Evolutionary conservation across 495 filamentous ascomycete species (phyloP), one percentile per base, ranked within the genome.

Genomic region (Neurospora sp.): DNA sequence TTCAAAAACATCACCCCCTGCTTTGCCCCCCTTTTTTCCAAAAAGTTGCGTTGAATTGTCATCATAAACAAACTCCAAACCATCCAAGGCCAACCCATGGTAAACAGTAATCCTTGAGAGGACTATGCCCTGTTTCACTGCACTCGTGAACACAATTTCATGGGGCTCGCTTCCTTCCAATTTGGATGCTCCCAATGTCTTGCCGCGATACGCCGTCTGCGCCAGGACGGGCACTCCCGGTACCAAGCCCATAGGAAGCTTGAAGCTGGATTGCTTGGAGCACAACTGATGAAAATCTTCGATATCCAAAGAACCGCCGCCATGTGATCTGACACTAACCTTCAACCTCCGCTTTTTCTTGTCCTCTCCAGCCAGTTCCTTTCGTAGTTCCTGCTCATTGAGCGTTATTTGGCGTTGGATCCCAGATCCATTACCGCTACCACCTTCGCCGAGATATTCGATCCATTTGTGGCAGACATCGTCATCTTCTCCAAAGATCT

Each of bases 61-160:
- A 73, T 98, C 96, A 77, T 97, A 99, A 73, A 91, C 86, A 78
- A 99, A 98, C 78, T 98, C 96, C 12, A 99, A 75, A 0, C 96
- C 96, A 79, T 97, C 93, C 69, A 98, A 74, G 8, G 92, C 90
- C 72, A 83, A 82, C 0, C 92, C 94, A 76, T 94, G 91, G 75
- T 94, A 97, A 8, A 98, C 83, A 48, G 89, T 87, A 69, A 98
- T 87, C 8, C 87, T 87, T 0, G 87, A 90, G 73, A 98, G 83
- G 40, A 98, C 86, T 74, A 94, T 91, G 14, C 88, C 91, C 59
- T 90, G 89, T 22, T 87, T 84, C 44, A 90, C 82, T 14, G 89
- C 86, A 75, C 89, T 91, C 38, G 92, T 87, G 40, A 98, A 87
- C 22, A 98, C 81, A 69, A 97, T 72, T 76, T 98, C 89, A 48